Conservation (phyloP, 192 early-diverging fungal species). For the Pilaira anomala region DNA sequence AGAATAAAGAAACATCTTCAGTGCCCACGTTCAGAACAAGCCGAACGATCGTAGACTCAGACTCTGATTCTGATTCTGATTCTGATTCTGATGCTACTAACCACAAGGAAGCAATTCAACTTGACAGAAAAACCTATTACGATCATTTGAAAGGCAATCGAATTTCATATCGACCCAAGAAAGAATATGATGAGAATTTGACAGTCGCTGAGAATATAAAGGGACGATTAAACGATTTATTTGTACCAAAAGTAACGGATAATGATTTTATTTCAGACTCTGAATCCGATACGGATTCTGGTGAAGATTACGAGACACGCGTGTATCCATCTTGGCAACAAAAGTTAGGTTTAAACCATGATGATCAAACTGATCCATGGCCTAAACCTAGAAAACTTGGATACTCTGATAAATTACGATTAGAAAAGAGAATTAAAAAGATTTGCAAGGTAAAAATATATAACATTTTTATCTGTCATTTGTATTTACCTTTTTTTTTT, state of each 20-base stretch:
- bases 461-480: too few relatives aligned
- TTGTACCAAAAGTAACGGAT: not conserved
- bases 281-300: constrained; percentile 10
- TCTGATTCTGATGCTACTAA: not conserved
- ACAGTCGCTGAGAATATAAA: not conserved
- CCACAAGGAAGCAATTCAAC: not conserved
- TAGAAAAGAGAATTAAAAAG: constrained; percentile 15
- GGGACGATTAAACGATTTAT: not conserved
- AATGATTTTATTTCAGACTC: constrained; percentile 7
- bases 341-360: not conserved
- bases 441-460: not conserved
- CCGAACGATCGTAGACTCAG: not conserved
- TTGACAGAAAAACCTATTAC: not conserved
- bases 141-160: not conserved
- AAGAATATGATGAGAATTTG: not conserved
- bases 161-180: not conserved
- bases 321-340: not conserved
- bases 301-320: not conserved
- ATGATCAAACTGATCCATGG: not conserved
- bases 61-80: not conserved
- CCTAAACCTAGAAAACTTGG: not conserved
- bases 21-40: not conserved
- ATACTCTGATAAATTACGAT: not conserved
- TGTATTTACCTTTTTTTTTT: not conserved
- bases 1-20: too few relatives aligned